Evolutionary conservation across 768 basidiomycete genomes (phyloP).

Genomic region (Tremella fuciformis): DNA sequence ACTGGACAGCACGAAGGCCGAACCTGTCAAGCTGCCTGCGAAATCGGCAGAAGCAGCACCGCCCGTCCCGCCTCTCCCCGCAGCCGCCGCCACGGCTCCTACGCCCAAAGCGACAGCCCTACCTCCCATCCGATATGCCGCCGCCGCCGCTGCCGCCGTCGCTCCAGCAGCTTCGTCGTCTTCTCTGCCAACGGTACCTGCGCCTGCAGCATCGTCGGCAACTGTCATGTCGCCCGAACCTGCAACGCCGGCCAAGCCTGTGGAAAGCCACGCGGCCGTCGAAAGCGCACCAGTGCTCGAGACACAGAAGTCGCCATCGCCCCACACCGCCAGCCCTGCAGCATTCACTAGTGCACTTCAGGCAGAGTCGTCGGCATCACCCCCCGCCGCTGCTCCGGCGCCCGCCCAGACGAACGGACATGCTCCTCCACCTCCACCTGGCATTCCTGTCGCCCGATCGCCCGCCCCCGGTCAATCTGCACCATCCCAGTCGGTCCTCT

Average conservation of each 20-base stretch:
- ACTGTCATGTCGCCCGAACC: slow-evolving; percentile 13
- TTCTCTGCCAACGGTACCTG: slow-evolving; percentile 14
- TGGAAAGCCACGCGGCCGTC: background rate
- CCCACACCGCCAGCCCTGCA: background rate
- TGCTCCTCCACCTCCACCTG: slow-evolving; percentile 22
- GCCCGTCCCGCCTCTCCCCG: slow-evolving; percentile 22
- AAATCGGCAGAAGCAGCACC: slow-evolving; percentile 64
- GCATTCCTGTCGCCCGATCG: slow-evolving; percentile 17
- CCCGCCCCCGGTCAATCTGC: slow-evolving; percentile 7
- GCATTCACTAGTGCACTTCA: background rate
- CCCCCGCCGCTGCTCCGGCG: background rate
- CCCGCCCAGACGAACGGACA: background rate
- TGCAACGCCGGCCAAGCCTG: slow-evolving; percentile 7
- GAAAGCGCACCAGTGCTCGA: background rate
- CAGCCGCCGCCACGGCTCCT: slow-evolving; percentile 53
- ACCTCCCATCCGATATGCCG: slow-evolving; percentile 83
- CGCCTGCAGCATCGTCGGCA: slow-evolving; percentile 15
- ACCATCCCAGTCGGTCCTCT: slow-evolving; percentile 1
- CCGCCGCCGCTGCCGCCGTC: slow-evolving; percentile 76
- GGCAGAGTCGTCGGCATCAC: background rate
- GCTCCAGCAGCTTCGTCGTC: slow-evolving; percentile 28
- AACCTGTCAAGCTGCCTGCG: slow-evolving; percentile 48
- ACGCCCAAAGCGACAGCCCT: slow-evolving; percentile 57
- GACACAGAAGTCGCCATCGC: background rate
- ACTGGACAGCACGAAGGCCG: slow-evolving; percentile 32